phyloP scores from a whole-genome alignment of 176 grass and related monocot genomes.

The Aegilops umbellulata region DNA sequence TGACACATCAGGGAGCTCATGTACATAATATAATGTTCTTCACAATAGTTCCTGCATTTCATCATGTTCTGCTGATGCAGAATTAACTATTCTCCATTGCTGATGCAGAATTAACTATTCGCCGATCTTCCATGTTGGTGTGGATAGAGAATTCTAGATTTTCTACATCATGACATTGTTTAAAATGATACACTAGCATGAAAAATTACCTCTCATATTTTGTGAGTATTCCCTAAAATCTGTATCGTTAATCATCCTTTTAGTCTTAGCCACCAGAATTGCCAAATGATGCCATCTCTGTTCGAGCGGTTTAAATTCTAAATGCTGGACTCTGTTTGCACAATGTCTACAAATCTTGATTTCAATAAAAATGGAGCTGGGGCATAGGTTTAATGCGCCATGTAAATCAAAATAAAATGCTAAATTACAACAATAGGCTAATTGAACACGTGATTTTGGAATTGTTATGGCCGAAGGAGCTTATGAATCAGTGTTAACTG shows the following conservation, averaged over 20 bases:
- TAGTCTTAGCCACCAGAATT: not conserved
- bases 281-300: not conserved
- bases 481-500: not conserved
- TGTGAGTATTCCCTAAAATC: not conserved
- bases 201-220: not conserved
- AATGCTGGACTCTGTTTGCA: not conserved
- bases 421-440: not conserved
- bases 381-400: not conserved
- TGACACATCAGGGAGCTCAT: not conserved
- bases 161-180: not conserved
- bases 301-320: not conserved
- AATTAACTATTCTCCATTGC: not conserved
- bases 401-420: not conserved
- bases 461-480: not conserved
- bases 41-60: not conserved
- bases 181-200: not conserved
- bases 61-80: not conserved
- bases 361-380: not conserved
- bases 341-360: not conserved
- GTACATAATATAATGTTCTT: not conserved
- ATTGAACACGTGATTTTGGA: not conserved
- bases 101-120: not conserved
- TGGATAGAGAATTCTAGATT: not conserved
- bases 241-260: not conserved
- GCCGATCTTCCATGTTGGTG: not conserved